A percentile compares a stretch with the other conserved stretches of the same genome.
Evolutionary conservation across 352 stramenopile genomes (phyloP).

Genomic region (Phytophthora foliorum): DNA sequence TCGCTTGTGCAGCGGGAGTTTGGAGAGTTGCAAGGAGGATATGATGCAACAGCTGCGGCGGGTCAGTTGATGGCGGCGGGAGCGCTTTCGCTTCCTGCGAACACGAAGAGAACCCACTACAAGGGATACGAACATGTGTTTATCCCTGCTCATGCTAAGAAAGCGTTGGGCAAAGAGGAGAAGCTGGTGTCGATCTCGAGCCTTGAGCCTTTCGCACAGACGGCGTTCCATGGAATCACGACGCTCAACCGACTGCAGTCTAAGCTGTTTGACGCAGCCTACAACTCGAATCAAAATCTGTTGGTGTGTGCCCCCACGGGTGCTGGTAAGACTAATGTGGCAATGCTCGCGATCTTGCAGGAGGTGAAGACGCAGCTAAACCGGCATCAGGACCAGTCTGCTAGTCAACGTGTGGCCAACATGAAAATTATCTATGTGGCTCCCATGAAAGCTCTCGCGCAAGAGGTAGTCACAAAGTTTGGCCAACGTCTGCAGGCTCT

Average conservation of each 20-base stretch:
- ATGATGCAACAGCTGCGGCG: constrained; percentile 70
- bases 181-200: constrained; percentile 68
- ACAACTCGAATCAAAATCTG: constrained; percentile 97
- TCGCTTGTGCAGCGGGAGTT: constrained; percentile 85
- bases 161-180: constrained; percentile 63
- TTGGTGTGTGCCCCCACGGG: constrained; percentile 95
- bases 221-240: constrained; percentile 79
- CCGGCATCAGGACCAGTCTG: constrained; percentile 35
- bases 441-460: constrained; percentile 98
- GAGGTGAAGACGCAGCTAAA: constrained; percentile 87
- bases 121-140: constrained; percentile 89
- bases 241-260: constrained; percentile 98
- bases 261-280: constrained; percentile 97
- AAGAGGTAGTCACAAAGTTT: constrained; percentile 99
- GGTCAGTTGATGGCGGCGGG: constrained; percentile 73
- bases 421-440: constrained; percentile 98
- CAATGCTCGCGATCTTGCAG: constrained; percentile 97
- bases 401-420: constrained; percentile 49
- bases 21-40: constrained; percentile 71
- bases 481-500: constrained; percentile 79
- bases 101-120: constrained; percentile 77
- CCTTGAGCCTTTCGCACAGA: constrained; percentile 81
- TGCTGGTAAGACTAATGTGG: constrained; percentile 99
- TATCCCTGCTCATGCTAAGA: constrained; percentile 79
- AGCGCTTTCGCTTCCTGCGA: constrained; percentile 59